Base-by-base conservation (phyloP, 805 yeast genomes). In the Blastobotrys mokoenaii region DNA sequence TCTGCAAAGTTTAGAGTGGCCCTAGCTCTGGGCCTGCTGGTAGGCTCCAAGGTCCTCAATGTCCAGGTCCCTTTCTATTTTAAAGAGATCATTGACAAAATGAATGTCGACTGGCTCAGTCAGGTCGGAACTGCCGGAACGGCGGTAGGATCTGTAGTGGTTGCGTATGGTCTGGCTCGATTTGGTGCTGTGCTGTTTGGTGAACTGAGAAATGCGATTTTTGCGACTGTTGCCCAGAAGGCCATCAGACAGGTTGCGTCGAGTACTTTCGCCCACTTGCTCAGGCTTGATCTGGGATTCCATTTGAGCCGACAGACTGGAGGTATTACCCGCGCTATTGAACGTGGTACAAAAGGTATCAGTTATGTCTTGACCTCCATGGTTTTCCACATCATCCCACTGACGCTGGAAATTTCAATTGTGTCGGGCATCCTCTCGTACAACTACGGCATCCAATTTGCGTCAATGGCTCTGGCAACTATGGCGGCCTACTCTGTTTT, bases 381-480 rank as follows among this genome's bases (percentile, higher is more conserved):
- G 95, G 96, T 93, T n/a, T 90, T 93, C 69, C 97, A 93, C 62
- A 89, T 93, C 32, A 70, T 90, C 30, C 98, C 98, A 7, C 84
- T 90, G 35, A 74, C 94, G 2, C 84, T 93, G 60, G 98, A 93
- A 62, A 93, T 93, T 44, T 74, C 84, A 2, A 82, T 93, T 45
- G 98, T 93, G 10, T 85, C 96, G 61, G 96, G 97, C 46, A 84
- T 93, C 38, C 69, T 93, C 53, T 87, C 96, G 12, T 90, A 89
- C 62, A 90, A 90, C 62, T 93, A 87, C 61, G 98, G 98, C 20
- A 64, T 76, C 1, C 72, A 81, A 18, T 93, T 87, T 68, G 97
- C 98, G 2, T 86, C 84, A 3, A 88, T 90, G 39, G 88, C 98
- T 0, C 68, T 87, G 38, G 61, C 75, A 2, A 93, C 98, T 0